phyloP scores from a whole-genome alignment of 306 rosid genomes.

The Herpetospermum pedunculosum region DNA sequence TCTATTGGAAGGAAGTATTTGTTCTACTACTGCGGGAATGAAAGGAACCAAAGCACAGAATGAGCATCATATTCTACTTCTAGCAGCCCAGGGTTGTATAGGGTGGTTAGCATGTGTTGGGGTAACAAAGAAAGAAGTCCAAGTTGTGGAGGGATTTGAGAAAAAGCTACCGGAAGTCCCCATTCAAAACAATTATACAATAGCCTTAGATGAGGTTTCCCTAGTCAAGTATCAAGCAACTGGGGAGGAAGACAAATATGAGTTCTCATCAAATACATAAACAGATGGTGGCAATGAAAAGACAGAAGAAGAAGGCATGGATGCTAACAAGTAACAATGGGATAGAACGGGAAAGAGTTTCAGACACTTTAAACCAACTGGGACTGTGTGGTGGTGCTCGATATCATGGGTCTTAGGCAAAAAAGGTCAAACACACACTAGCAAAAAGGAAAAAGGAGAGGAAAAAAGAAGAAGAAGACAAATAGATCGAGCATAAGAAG shows the following conservation, averaged over 20 bases:
- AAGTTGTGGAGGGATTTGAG: neutral
- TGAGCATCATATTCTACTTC: neutral
- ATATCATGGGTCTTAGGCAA: neutral
- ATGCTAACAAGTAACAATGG: neutral
- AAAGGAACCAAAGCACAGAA: neutral
- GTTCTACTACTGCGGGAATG: neutral
- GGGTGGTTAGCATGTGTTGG: neutral
- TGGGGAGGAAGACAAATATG: neutral
- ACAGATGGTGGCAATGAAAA: neutral
- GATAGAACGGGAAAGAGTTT: neutral
- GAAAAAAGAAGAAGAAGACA: neutral
- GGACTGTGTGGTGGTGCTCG: neutral
- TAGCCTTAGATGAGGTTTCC: neutral
- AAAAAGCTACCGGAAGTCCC: neutral
- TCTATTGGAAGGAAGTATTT: neutral
- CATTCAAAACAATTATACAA: neutral
- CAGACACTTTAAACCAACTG: neutral
- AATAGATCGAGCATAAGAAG: neutral
- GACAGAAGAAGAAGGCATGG: neutral
- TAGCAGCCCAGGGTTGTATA: neutral
- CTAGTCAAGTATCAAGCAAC: neutral
- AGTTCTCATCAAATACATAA: neutral
- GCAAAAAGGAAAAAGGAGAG: neutral
- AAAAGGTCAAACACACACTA: no score
- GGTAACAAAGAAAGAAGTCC: neutral